Evolutionary conservation across 768 basidiomycete species (phyloP), one percentile per base, ranked within the genome.

Genomic region (Cyathus striatus): DNA sequence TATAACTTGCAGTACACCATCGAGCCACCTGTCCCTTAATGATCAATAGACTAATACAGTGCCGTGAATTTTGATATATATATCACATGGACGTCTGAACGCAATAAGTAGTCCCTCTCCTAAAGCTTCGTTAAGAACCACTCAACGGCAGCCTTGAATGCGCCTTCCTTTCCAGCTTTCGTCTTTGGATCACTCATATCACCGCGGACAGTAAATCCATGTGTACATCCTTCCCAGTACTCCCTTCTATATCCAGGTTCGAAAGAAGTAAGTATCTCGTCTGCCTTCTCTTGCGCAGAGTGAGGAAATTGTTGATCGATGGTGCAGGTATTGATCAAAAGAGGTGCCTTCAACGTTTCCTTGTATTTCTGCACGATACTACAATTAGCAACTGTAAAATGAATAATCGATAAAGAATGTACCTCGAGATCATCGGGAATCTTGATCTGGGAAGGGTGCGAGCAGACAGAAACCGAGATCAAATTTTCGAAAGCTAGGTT

Each of bases 261-360:
- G 45, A 69, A 74, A 14, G 62, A 62, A 0, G 69, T 75, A 10
- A 84, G 55, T 30, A 83, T 64, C 39, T 63, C 53, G 42, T 81
- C 78, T 2, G 79, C 77, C 40, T 64, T 47, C 1, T 53, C 58
- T 42, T 73, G 70, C 3, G 64, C 40, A 30, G 73, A 72, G 1
- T 33, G 34, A 5, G 79, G 74, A 69, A 83, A 86, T 53, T 60
- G 58, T 3, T 30, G 1, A 56, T 85, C 81, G 23, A 55, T 33
- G 22, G 72, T 66, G 61, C 83, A 84, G 34, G 75, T 76, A 66
- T 85, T 85, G 63, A 85, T 81, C 27, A 88, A 69, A 20, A 86
- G 66, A 17, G 84, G 81, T 1, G 70, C 70, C 36, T 72, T 71
- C 22, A 79, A 65, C 6, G 39, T 50, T 2, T 52, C 43, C 33